These are phyloP conservation scores for Aspergillus sp. DNA, from an alignment of 2,329 filamentous ascomycete genomes.

Conservation along the genomic window DNA sequence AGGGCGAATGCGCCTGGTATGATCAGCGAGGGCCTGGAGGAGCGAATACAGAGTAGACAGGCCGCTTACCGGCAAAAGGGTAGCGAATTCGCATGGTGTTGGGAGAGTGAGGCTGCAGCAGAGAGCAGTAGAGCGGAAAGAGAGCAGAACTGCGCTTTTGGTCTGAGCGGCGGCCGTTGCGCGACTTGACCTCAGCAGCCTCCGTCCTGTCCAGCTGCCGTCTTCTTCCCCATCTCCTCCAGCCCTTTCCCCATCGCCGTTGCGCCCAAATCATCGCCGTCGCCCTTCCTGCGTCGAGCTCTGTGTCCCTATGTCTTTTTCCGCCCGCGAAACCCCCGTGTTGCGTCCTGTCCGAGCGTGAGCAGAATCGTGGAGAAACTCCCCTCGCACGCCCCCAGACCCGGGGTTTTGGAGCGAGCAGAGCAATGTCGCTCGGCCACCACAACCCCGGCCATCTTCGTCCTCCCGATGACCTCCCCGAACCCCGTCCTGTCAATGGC, in stretches of 20 bases:
- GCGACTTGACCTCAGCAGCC: too few species aligned
- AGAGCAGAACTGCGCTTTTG: conserved; percentile 21
- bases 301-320: conserved; percentile 27
- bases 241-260: conserved; percentile 24
- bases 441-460: conserved; percentile 54
- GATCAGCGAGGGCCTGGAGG: too few species aligned
- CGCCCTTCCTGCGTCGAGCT: conserved; percentile 10
- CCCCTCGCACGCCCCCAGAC: conserved; percentile 36
- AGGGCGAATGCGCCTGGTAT: conserved; percentile 54
- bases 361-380: conserved; percentile 37
- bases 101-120: conserved; percentile 5
- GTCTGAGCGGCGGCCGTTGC: conserved; percentile 27
- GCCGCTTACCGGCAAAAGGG: conserved; percentile 69
- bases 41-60: conserved; percentile 1
- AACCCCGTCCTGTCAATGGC: conserved; percentile 35
- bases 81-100: conserved; percentile 70
- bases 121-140: conserved; percentile 2
- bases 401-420: conserved; percentile 40
- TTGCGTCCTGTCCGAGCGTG: conserved; percentile 23
- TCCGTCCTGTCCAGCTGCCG: too few species aligned
- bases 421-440: conserved; percentile 62
- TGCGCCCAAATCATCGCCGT: conserved; percentile 20
- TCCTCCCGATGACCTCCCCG: conserved; percentile 51
- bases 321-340: conserved; percentile 11
- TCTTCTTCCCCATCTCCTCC: conserved; percentile 30